These are phyloP conservation scores for Akanthomyces muscarius DNA, from an alignment of 2,329 filamentous ascomycete species.

Conservation along the genomic window DNA sequence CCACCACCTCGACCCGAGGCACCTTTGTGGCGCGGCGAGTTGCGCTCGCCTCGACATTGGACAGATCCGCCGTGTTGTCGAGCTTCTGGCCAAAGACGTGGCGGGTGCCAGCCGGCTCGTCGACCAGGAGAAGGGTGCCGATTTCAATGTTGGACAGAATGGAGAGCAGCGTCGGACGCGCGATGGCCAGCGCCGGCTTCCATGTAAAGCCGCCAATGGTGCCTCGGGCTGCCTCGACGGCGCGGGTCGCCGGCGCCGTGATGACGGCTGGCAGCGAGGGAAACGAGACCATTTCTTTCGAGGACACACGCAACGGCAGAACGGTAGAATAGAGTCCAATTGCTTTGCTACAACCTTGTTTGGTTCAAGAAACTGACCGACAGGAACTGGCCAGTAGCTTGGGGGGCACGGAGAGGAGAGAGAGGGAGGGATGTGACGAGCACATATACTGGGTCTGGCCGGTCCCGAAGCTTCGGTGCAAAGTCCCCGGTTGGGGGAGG, in stretches of 20 bases:
- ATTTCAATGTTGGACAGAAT: constrained; percentile 44
- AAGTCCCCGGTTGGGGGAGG: neutral
- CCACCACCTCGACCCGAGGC: constrained; percentile 50
- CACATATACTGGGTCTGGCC: neutral
- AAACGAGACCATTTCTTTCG: neutral
- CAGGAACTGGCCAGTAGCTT: too few species aligned
- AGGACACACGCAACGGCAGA: neutral
- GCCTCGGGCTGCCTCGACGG: constrained; percentile 39
- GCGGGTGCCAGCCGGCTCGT: constrained; percentile 41
- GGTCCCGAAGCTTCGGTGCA: neutral
- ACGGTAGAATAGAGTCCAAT: neutral
- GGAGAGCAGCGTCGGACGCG: constrained; percentile 43
- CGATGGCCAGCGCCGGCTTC: constrained; percentile 43
- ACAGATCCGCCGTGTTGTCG: constrained; percentile 31
- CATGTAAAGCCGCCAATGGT: constrained; percentile 44
- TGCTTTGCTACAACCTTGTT: neutral
- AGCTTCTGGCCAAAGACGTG: constrained; percentile 45
- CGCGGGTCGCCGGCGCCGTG: constrained; percentile 35
- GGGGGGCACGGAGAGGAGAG: neutral
- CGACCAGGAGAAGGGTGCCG: constrained; percentile 46
- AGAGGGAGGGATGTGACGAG: neutral
- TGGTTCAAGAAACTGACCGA: neutral
- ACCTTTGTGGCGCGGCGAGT: constrained; percentile 31
- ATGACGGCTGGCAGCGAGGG: constrained; percentile 36
- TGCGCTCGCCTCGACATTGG: constrained; percentile 33